Base-by-base conservation (phyloP, 805 yeast species). In the Candida taoyuanica region DNA sequence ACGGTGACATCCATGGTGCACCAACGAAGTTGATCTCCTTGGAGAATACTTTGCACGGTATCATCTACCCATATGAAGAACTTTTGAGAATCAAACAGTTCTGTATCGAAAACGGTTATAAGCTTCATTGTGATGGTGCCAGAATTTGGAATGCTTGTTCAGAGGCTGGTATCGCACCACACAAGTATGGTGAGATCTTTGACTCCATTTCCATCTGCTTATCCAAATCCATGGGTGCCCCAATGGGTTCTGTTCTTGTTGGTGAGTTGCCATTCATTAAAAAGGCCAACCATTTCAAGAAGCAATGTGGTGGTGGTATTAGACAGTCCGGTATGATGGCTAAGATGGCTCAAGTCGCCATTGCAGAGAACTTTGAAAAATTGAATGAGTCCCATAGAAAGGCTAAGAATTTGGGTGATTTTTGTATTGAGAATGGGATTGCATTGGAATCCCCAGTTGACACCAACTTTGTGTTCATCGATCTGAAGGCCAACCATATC, bases 301-400 rank as follows among this genome's bases (percentile, higher is more conserved):
- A 89, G 54, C 97, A 91, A 65, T 76, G 76, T 48, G 98, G 98
- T 56, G 97, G 97, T 50, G 96, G 96, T 44, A 76, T 89, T 34
- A 73, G 97, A 58, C 98, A 89, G 64, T 71, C 85, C 32, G 97
- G 97, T 35, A 60, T 85, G 57, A 67, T 89, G 47, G 69, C 94
- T 3, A 67, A 75, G 36, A 88, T 91, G 85, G 96, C 95, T 3
- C 59, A 68, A 11, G 68, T 71, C 33, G 94, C 95, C 17, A 69
- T 91, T 36, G 79, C 84, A 39, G 79, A 80, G 43, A 85, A 85
- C 56, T 66, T 75, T 20, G 68, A 75, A 36, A 71, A 67, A 39
- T 55, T 79, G 38, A 46, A 52, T 24, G 56, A 57, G 31, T 65
- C 78, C 14, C 85, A 79, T 52, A 57, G 56, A 11, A 60, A 64